phyloP scores from a whole-genome alignment of 306 rosid species.

The Mimosa pudica region DNA sequence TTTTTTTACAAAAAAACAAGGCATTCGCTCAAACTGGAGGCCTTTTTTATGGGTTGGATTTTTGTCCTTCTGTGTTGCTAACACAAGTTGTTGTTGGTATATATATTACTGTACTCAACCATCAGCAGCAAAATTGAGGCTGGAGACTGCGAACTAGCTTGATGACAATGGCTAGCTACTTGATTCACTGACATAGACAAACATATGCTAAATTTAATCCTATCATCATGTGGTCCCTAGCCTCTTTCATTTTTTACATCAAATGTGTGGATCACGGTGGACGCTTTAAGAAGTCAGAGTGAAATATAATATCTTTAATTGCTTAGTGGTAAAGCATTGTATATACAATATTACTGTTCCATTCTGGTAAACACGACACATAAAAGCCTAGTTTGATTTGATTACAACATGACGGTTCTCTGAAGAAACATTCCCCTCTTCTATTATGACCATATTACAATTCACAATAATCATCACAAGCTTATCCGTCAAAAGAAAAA shows the following conservation, averaged over 20 bases:
- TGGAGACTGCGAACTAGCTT: neutral
- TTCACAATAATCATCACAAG: neutral
- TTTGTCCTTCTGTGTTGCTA: neutral
- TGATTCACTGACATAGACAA: neutral
- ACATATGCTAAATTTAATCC: neutral
- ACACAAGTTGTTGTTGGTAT: neutral
- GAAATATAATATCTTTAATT: neutral
- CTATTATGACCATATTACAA: neutral
- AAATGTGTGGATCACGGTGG: neutral
- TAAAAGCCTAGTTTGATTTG: neutral
- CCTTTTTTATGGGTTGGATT: neutral
- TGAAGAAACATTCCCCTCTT: neutral
- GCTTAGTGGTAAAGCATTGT: neutral
- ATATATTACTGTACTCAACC: neutral
- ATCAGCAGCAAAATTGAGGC: conserved; percentile 1
- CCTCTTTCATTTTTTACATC: neutral
- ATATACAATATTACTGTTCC: neutral
- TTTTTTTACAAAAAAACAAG: too few relatives aligned
- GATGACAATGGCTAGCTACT: neutral
- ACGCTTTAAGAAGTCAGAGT: neutral
- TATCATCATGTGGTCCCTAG: conserved; percentile 3
- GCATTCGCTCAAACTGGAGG: neutral
- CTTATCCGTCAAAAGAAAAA: neutral
- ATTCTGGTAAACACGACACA: neutral
- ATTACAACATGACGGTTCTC: neutral